These are phyloP conservation scores for Taiwanofungus camphoratus DNA, from an alignment of 1,284 basidiomycete species.

Conservation along the genomic window DNA sequence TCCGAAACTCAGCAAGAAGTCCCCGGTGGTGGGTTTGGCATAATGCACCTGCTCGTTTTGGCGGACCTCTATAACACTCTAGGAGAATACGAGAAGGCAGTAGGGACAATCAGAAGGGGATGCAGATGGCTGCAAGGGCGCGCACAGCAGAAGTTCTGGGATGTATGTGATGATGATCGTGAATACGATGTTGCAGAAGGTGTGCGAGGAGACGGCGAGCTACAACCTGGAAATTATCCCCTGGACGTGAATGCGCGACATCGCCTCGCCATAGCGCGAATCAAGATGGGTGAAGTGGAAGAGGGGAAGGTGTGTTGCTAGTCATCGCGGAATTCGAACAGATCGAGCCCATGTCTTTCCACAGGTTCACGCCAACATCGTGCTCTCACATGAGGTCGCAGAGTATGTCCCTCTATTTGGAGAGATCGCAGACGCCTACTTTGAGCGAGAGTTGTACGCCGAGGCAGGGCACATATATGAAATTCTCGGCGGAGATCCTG, in stretches of 20 bases:
- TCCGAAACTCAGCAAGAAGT: conserved; percentile 27
- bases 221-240: conserved; percentile 51
- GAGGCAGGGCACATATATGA: conserved; percentile 79
- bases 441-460: conserved; percentile 66
- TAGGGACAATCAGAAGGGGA: conserved; percentile 70
- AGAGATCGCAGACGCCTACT: conserved; percentile 83
- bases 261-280: conserved; percentile 80
- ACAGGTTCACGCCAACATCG: conserved; percentile 71
- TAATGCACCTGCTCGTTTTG: conserved; percentile 70
- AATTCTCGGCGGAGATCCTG: conserved; percentile 64
- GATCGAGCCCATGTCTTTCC: not conserved
- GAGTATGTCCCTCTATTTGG: conserved; percentile 76
- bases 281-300: conserved; percentile 74
- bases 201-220: conserved; percentile 25
- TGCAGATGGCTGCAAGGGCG: conserved; percentile 89
- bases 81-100: conserved; percentile 63
- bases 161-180: conserved; percentile 78
- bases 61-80: conserved; percentile 79
- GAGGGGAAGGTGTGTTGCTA: conserved; percentile 68
- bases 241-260: conserved; percentile 82
- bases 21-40: conserved; percentile 44
- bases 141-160: conserved; percentile 73
- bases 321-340: not conserved
- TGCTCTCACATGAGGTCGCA: conserved; percentile 65
- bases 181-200: conserved; percentile 65